Evolutionary conservation across 1,284 basidiomycete species (phyloP), one percentile per base, ranked within the genome.

Genomic region (Rhodofomes roseus): DNA sequence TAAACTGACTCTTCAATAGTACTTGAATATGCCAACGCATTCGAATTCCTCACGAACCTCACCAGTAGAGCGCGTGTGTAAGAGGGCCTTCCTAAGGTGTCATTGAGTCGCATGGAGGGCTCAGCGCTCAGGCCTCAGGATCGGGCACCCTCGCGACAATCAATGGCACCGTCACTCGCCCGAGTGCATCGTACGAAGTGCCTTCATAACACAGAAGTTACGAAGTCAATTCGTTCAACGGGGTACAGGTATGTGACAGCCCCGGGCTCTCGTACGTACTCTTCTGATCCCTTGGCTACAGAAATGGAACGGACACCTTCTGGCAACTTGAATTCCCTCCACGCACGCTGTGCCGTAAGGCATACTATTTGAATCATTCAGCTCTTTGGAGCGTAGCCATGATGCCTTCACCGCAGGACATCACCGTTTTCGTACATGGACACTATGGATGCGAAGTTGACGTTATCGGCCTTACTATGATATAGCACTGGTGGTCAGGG

Each of bases 21-120:
- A n/a, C n/a, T n/a, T n/a, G n/a, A n/a, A 14, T 56, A 56, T 20
- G 43, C 55, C 11, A 56, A 56, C 31, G 46, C 55, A 18, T 23
- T 56, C 31, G 46, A 40, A 18, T 23, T 56, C 16, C 40, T 56
- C 18, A 56, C 55, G 25, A 48, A 44, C 22, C 40, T 56, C 41
- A 56, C 46, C 41, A 44, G 31, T 20, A 40, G 55, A 1, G 55
- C 55, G 3, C 27, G n/a, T 16, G n/a, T 51, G 27, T 29, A 51
- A 31, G 27, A 34, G 27, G 48, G 27, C 48, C 27, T 31, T 9
- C 48, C 27, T 14, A 51, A 51, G 25, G n/a, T 51, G 9, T 51
- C 48, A 6, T 16, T 31, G 7, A 34, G 16, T 8, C 27, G 27
- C 2, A 18, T 20, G 12, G 48, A 34, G 27, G 14, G 14, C 2